Base-by-base conservation (phyloP, 75 land plant species). In the Cupressus sempervirens region DNA sequence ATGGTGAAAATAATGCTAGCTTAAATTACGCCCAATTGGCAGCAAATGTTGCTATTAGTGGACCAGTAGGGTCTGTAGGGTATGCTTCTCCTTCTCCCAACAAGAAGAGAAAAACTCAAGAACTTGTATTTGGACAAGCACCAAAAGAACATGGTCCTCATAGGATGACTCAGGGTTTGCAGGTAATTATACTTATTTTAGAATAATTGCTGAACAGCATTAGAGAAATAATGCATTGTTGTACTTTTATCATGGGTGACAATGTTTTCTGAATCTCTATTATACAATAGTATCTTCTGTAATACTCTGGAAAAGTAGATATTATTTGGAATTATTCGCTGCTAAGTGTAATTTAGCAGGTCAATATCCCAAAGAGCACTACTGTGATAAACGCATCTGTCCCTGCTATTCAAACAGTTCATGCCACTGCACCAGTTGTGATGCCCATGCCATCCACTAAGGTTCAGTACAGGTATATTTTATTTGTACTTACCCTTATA, bases 61-160 rank as follows among this genome's bases (percentile, higher is more conserved):
- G 93, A 18, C 92, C 94, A 8, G 85, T 93, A 82, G 92, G 92
- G 26, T 75, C 89, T 23, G 87, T 93, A 72, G 95, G 92, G 36
- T 93, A 87, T 89, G 90, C 85, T 26, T 90, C 97, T 50, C 93
- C 98, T 76, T 91, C 98, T 29, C 83, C 91, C 20, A 82, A 88
- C 82, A 97, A 93, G 86, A 95, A 91, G 83, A 89, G 95, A 83
- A 95, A 91, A 89, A 94, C 91, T 38, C 93, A 92, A 32, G 99
- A 94, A 9, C 84, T 93, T 76, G 90, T 92, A 35, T 93, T 93
- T 86, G 91, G 90, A 50, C 87, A 86, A 52, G 86, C 94, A 36
- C 84, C 85, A 50, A 92, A 92, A 84, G 94, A 93, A 83, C 90
- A 87, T 65, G 86, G 82, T 13, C 9, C 81, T 34, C 88, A 87